A percentile compares a stretch with the other conserved stretches of the same genome.
phyloP scores from a whole-genome alignment of 257 asterid genomes.

The Solanum boliviense region DNA sequence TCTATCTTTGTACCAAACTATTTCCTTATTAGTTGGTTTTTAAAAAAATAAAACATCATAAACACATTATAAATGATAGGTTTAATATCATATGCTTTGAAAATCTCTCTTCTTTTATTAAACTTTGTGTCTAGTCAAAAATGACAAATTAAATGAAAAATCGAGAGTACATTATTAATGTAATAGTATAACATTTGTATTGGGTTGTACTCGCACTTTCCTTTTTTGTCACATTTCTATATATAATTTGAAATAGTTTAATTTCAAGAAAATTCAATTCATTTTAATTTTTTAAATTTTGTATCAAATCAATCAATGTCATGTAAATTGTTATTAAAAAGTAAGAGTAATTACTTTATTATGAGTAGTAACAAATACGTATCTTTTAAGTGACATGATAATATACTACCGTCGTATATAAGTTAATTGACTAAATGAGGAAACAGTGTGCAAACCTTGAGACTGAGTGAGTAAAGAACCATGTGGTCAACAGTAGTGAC shows the following conservation, averaged over 20 bases:
- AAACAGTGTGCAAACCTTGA: slow-evolving; percentile 15
- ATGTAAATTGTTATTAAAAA: background rate
- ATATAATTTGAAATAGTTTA: too few relatives aligned
- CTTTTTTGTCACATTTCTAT: background rate
- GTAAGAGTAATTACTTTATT: background rate
- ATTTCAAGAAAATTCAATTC: background rate
- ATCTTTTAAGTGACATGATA: background rate
- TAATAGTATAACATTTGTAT: background rate
- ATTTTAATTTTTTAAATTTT: background rate
- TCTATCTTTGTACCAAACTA: background rate
- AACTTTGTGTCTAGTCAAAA: background rate
- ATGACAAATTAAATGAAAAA: background rate
- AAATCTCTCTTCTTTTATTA: background rate
- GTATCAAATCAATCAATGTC: background rate
- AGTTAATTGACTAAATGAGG: background rate
- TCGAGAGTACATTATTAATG: background rate
- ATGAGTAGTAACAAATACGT: background rate
- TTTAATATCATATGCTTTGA: background rate
- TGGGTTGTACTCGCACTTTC: background rate
- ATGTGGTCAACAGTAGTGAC: slow-evolving; percentile 28
- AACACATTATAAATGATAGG: background rate
- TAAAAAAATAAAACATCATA: background rate
- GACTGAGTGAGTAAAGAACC: slow-evolving; percentile 33
- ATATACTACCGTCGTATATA: rapidly evolving
- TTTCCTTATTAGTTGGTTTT: background rate